These are phyloP conservation scores for Metarhizium humberi DNA, from an alignment of 2,329 filamentous ascomycete genomes.

Conservation along the genomic window DNA sequence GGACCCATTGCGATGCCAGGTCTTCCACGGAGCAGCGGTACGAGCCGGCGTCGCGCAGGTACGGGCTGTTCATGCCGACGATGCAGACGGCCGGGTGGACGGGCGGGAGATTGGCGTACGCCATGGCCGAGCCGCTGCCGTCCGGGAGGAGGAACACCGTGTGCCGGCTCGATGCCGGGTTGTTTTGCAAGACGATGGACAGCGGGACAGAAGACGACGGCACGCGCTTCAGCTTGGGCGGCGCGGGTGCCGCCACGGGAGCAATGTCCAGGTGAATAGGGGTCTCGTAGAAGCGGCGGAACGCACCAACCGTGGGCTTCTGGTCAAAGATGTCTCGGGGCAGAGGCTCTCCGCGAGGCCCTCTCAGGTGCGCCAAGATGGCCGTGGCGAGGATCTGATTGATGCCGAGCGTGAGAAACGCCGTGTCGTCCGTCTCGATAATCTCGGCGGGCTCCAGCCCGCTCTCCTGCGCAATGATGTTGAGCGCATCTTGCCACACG, in stretches of 20 bases:
- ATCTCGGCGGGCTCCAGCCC: background rate
- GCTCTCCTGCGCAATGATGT: background rate
- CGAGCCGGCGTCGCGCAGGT: background rate
- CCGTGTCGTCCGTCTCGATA: background rate
- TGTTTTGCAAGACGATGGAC: slow-evolving; percentile 38
- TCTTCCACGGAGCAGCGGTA: background rate
- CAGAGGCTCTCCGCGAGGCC: background rate
- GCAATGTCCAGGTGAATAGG: background rate
- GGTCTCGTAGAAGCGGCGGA: background rate
- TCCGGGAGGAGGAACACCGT: slow-evolving; percentile 47
- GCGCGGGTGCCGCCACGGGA: background rate
- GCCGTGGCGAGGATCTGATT: background rate
- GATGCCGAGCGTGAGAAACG: background rate
- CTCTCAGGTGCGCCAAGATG: background rate
- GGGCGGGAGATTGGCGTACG: slow-evolving; percentile 30
- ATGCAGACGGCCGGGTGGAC: background rate
- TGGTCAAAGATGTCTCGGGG: background rate
- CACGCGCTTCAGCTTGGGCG: background rate
- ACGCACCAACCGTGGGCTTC: background rate
- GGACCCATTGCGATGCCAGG: slow-evolving; percentile 6
- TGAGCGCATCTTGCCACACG: background rate
- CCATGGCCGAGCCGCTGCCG: slow-evolving; percentile 53
- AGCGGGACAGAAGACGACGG: background rate
- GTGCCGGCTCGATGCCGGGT: slow-evolving; percentile 35
- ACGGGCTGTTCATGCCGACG: background rate